Evolutionary conservation across 352 stramenopile genomes (phyloP).

Genomic region (Phytopythium cucurbitacearum): DNA sequence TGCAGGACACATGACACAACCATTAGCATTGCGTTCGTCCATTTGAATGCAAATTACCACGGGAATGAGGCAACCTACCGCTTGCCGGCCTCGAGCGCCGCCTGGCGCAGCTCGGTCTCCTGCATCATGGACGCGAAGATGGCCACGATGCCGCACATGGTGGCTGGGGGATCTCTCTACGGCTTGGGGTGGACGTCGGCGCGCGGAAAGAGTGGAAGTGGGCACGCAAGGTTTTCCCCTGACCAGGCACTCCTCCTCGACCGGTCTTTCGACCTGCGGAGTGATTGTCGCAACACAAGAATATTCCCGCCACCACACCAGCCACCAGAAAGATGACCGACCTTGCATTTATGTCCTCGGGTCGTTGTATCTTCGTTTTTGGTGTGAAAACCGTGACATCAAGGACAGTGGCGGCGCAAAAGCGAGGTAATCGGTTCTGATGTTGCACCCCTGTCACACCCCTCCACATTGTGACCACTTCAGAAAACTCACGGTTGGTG

Average conservation of each 20-base stretch:
- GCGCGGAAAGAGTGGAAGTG: slow-evolving; percentile 7
- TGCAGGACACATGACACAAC: slow-evolving; percentile 5
- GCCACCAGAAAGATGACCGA: no score
- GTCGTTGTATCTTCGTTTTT: background rate
- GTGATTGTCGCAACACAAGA: slow-evolving; percentile 28
- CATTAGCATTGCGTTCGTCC: no score
- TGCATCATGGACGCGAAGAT: slow-evolving; percentile 95
- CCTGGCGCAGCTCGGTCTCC: slow-evolving; percentile 90
- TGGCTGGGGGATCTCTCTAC: background rate
- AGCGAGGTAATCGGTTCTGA: no score
- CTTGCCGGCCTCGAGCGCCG: slow-evolving; percentile 94
- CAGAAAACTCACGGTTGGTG: no score
- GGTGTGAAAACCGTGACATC: no score
- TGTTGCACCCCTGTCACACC: no score
- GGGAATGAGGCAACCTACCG: slow-evolving; percentile 28
- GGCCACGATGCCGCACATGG: slow-evolving; percentile 98
- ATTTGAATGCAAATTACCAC: no score
- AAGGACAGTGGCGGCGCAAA: no score
- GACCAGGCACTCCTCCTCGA: background rate
- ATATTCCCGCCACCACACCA: slow-evolving; percentile 15
- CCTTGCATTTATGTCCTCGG: background rate
- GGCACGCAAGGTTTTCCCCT: background rate
- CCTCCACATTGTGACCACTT: no score
- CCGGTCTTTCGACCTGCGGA: background rate
- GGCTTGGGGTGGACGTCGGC: background rate